Evolutionary conservation across 768 basidiomycete genomes (phyloP), one percentile per base, ranked within the genome.

Genomic region (Calocybe indica): DNA sequence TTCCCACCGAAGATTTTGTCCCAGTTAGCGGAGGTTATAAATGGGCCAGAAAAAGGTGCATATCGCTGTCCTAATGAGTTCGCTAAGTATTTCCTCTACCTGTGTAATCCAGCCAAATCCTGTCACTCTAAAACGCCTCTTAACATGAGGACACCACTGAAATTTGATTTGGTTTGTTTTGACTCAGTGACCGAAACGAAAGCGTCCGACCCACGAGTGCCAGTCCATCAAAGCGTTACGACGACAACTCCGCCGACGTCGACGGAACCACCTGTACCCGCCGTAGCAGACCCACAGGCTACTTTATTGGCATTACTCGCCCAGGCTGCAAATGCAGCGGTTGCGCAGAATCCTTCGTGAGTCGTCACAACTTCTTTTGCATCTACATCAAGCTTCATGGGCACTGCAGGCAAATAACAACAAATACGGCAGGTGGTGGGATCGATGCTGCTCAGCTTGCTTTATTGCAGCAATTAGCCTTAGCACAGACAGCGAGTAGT

Each of bases 21-120:
- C 52, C 84, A 82, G 56, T 74, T 96, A 64, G 71, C 75, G 67
- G 78, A 82, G 64, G 70, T 85, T 64, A 65, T 89, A 67, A 79
- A 79, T 68, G 79, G 74, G 65, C 71, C 77, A 62, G 77, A 75
- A 74, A 82, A 91, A 91, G 90, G 89, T 92, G 88, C 87, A 79
- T 91, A 89, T 83, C 75, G 69, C 67, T 71, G 71, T 69, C 67
- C 63, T 65, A 61, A 65, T 74, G 70, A 81, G 76, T 82, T 82
- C 82, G 87, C 84, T 85, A 85, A 89, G 87, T 89, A 87, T 74
- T 67, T 71, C 72, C 72, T 70, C 68, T 68, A 66, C 65, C 70
- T 70, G 72, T 79, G 79, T 79, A 88, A 86, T 78, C 68, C 75
- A 84, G 69, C 72, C 58, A 67, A 65, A 71, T 64, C 63, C 75